phyloP scores from a whole-genome alignment of 2,329 filamentous ascomycete genomes.

The Paecilomyces sp. region DNA sequence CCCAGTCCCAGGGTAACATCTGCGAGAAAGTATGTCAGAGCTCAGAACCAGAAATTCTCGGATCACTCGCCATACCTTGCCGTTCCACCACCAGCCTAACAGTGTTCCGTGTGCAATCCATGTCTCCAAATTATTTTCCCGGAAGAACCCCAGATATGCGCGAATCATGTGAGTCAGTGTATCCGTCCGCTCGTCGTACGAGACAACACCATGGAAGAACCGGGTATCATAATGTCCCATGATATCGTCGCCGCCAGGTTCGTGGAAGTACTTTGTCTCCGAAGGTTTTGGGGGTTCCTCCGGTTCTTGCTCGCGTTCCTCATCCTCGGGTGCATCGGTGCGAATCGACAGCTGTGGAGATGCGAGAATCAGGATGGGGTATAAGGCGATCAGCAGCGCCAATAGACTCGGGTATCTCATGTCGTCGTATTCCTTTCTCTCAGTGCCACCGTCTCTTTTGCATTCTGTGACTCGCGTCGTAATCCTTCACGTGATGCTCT shows the following conservation, averaged over 20 bases:
- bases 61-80: constrained; percentile 35
- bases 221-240: constrained; percentile 68
- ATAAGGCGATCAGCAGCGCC: background rate
- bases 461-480: background rate
- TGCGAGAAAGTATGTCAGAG: constrained; percentile 19
- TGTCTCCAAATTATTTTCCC: constrained; percentile 61
- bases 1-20: constrained; percentile 78
- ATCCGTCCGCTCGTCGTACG: constrained; percentile 59
- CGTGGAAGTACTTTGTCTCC: constrained; percentile 57
- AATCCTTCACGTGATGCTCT: background rate
- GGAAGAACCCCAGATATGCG: constrained; percentile 64
- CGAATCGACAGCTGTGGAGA: background rate
- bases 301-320: background rate
- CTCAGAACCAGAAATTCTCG: background rate
- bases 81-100: constrained; percentile 86
- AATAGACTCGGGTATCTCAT: background rate
- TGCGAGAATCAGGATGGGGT: background rate
- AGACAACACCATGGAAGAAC: constrained; percentile 58
- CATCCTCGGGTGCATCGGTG: background rate
- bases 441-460: background rate
- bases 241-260: constrained; percentile 53
- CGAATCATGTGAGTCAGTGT: constrained; percentile 64
- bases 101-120: constrained; percentile 83
- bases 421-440: background rate
- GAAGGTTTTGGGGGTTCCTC: background rate